A percentile compares a stretch with the other conserved stretches of the same genome.
Evolutionary conservation across 163 green algal genomes (phyloP).

Genomic region (Picocystis sp.): DNA sequence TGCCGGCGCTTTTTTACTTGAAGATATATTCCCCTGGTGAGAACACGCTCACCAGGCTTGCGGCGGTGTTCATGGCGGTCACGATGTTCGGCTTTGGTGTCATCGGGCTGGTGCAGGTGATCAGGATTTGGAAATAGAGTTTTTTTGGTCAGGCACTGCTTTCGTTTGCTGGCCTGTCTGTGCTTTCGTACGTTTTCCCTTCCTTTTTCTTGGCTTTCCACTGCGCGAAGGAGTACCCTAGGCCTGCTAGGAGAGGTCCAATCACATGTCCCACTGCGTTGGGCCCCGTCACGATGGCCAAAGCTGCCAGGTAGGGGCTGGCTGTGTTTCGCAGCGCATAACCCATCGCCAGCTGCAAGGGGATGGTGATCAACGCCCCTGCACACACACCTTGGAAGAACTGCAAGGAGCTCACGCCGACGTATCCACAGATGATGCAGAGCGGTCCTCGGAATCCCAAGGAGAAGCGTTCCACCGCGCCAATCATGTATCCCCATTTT

Average conservation of each 20-base stretch:
- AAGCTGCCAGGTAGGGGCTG: neutral
- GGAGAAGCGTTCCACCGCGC: slow-evolving; percentile 19
- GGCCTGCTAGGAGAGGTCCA: neutral
- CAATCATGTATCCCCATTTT: slow-evolving; percentile 6
- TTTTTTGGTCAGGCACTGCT: too few species aligned
- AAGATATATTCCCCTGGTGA: too few species aligned
- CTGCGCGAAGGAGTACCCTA: too few species aligned
- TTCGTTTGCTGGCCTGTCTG: too few species aligned
- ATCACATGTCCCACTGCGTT: slow-evolving; percentile 1
- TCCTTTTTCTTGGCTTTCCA: too few species aligned
- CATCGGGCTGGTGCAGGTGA: too few species aligned
- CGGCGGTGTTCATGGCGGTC: too few species aligned
- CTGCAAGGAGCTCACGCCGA: slow-evolving; percentile 6
- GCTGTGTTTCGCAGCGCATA: neutral
- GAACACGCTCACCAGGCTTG: too few species aligned
- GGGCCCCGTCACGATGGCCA: neutral
- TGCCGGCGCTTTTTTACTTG: too few species aligned
- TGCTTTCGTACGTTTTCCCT: too few species aligned
- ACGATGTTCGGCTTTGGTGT: too few species aligned
- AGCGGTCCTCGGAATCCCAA: slow-evolving; percentile 21
- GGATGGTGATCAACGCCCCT: neutral
- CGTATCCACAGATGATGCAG: slow-evolving; percentile 20
- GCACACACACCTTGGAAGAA: slow-evolving; percentile 1
- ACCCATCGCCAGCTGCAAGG: neutral
- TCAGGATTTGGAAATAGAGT: too few species aligned